Conservation (phyloP, 495 filamentous ascomycete genomes). For the Podospora conica region DNA sequence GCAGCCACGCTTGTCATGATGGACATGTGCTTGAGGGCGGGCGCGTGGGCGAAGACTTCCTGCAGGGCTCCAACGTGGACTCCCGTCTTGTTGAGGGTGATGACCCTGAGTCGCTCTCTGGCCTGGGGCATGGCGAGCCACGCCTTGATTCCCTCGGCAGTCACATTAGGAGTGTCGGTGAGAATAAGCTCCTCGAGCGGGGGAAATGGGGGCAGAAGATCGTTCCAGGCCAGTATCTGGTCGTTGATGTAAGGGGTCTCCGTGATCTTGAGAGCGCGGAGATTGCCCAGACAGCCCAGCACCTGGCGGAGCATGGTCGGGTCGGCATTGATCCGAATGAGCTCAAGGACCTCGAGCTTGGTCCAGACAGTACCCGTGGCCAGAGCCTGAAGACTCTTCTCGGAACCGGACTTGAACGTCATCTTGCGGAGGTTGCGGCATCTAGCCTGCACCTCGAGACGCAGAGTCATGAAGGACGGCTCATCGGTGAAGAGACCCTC, state of each 20-base stretch:
- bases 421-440: constrained; percentile 84
- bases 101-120: constrained; percentile 47
- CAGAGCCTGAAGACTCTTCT: constrained; percentile 68
- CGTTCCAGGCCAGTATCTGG: constrained; percentile 57
- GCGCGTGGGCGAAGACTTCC: constrained; percentile 54
- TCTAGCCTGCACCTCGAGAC: constrained; percentile 74
- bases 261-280: constrained; percentile 67
- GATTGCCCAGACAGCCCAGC: constrained; percentile 55
- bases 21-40: constrained; percentile 56
- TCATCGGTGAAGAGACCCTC: constrained; percentile 82
- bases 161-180: constrained; percentile 60
- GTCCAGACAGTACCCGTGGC: constrained; percentile 62
- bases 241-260: constrained; percentile 67
- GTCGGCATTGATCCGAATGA: constrained; percentile 68
- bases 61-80: constrained; percentile 57
- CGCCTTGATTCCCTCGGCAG: constrained; percentile 57
- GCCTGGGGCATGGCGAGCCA: constrained; percentile 51
- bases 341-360: constrained; percentile 72
- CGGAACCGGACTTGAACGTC: constrained; percentile 72
- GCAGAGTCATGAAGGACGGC: constrained; percentile 61
- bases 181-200: constrained; percentile 62
- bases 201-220: constrained; percentile 61
- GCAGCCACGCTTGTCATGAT: constrained; percentile 60
- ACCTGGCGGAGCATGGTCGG: constrained; percentile 62
- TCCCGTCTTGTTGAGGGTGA: constrained; percentile 64